These are phyloP conservation scores for Globisporangium perplexum DNA, from an alignment of 352 stramenopile species.

Conservation along the genomic window DNA sequence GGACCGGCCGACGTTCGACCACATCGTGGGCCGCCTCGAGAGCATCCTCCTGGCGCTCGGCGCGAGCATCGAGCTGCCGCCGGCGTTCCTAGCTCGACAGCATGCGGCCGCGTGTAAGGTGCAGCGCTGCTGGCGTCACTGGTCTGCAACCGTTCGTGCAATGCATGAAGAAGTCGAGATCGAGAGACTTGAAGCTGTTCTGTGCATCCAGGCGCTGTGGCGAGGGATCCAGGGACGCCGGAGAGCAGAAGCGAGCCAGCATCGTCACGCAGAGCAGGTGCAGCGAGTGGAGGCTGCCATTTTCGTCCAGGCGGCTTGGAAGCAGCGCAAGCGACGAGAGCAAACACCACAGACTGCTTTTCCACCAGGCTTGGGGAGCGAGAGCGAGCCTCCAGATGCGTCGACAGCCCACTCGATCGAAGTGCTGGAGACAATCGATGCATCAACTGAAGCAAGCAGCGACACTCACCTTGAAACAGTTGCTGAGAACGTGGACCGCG, in stretches of 20 bases:
- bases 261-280: background rate
- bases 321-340: background rate
- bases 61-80: slow-evolving; percentile 75
- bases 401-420: background rate
- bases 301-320: background rate
- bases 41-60: slow-evolving; percentile 62
- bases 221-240: slow-evolving; percentile 6
- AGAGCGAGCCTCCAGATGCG: background rate
- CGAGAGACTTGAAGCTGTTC: slow-evolving; percentile 21
- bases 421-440: no score
- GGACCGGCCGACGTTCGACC: slow-evolving; percentile 66
- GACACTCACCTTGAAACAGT: no score
- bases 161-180: background rate
- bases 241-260: background rate
- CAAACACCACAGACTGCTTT: background rate
- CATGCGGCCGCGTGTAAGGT: background rate
- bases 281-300: background rate
- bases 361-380: background rate
- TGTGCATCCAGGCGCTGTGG: slow-evolving; percentile 47
- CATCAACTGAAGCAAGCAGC: no score
- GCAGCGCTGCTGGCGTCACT: background rate
- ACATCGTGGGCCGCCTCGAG: slow-evolving; percentile 77
- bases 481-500: no score
- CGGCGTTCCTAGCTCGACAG: slow-evolving; percentile 43
- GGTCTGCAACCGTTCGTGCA: background rate